Evolutionary conservation across 768 basidiomycete species (phyloP), one percentile per base, ranked within the genome.

Genomic region (Clavaria fumosa): DNA sequence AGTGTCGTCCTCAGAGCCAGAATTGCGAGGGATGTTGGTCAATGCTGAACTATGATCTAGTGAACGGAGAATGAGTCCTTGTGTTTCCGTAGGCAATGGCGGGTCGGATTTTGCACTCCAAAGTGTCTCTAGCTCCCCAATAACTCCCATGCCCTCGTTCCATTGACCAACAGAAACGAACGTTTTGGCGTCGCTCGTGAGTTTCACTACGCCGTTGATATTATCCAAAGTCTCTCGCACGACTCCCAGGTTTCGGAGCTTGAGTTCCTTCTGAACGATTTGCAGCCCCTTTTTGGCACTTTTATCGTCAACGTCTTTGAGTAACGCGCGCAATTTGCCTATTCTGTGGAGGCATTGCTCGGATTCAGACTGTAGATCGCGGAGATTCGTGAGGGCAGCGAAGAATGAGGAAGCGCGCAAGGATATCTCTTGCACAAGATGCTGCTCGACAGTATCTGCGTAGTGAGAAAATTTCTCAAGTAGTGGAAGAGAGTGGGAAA

Each of bases 331-430:
- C 4, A 97, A 66, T 19, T 72, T 65, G 5, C 69, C 62, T 42
- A 96, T 84, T 32, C 82, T 75, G 31, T 65, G 59, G 4, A 97
- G 65, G 50, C 90, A 91, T 34, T 75, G 69, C 34, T 79, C 71
- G 0, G 89, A 91, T 52, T 95, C 88, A 4, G 81, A 72, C 50
- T 90, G 88, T 7, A 99, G 70, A 44, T 88, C 81, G 50, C 95
- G 84, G 5, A 99, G 66, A 55, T 99, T 99, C 5, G 88, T 72
- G 24, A 99, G 71, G 5, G 95, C 95, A 4, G 91, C 80, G 50
- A 97, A 99, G 69, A 99, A 99, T 1, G 89, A 88, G 1, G 84
- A 72, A 0, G 90, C 86, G 10, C 93, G 80, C 7, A 81, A 62
- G 6, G 82, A 81, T 31, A 99, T 91, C 57, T 97, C 95, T 43